These are phyloP conservation scores for Mycena sanguinolenta DNA, from an alignment of 768 basidiomycete species.

Conservation along the genomic window DNA sequence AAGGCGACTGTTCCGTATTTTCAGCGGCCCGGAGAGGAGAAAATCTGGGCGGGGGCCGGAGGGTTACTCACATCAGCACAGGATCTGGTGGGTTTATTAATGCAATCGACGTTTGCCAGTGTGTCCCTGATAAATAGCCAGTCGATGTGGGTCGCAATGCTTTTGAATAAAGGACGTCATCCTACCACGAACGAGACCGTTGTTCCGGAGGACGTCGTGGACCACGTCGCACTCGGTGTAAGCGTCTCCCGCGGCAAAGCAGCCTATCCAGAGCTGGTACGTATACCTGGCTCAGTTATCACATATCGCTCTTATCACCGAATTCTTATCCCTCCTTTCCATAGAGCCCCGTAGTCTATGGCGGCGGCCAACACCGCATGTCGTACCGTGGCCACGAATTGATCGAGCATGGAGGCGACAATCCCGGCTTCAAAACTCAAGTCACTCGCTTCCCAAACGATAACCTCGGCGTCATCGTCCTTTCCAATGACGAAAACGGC, in stretches of 20 bases:
- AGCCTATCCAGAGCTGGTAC: slow-evolving; percentile 51
- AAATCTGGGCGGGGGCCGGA: slow-evolving; percentile 57
- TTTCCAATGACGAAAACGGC: slow-evolving; percentile 58
- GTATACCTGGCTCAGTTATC: background rate
- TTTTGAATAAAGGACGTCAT: slow-evolving; percentile 55
- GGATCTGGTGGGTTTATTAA: slow-evolving; percentile 53
- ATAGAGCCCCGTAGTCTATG: slow-evolving; percentile 58
- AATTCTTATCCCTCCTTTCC: too few relatives aligned
- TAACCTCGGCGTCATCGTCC: slow-evolving; percentile 53
- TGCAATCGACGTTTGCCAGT: background rate
- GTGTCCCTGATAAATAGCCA: slow-evolving; percentile 19
- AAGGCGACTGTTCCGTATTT: slow-evolving; percentile 56
- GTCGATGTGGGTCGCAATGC: slow-evolving; percentile 55
- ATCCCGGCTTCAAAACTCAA: slow-evolving; percentile 52
- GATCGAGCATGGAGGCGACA: slow-evolving; percentile 59
- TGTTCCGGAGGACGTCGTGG: slow-evolving; percentile 51
- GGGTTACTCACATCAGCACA: slow-evolving; percentile 55
- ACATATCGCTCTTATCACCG: background rate
- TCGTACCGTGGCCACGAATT: slow-evolving; percentile 57
- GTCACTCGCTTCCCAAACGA: slow-evolving; percentile 40
- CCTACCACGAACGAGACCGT: slow-evolving; percentile 53
- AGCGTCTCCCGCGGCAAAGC: slow-evolving; percentile 51
- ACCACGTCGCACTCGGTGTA: slow-evolving; percentile 52
- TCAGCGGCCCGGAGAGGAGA: slow-evolving; percentile 54
- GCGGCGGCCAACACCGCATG: slow-evolving; percentile 54